These are phyloP conservation scores for Haematococcus lacustris DNA, from an alignment of 139 green algal genomes.

Conservation along the genomic window DNA sequence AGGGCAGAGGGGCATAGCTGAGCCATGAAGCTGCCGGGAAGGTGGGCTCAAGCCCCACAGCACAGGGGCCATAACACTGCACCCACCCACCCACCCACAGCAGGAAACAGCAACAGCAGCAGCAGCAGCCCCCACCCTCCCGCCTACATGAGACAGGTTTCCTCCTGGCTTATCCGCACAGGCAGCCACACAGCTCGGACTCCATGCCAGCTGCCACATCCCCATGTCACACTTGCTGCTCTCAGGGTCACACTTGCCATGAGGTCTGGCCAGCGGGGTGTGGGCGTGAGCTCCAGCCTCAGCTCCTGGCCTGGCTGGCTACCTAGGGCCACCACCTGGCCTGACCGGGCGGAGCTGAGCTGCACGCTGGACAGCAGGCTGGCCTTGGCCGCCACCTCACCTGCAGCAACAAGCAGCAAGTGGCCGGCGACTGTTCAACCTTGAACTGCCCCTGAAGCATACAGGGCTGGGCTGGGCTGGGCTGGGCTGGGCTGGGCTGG, in stretches of 20 bases:
- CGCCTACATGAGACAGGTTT: too few species aligned
- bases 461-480: neutral
- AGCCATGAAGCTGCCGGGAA: too few species aligned
- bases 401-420: slow-evolving; percentile 6
- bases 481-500: too few species aligned
- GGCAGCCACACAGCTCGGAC: too few species aligned
- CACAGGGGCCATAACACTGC: neutral
- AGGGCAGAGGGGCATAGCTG: too few species aligned
- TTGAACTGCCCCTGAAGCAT: neutral
- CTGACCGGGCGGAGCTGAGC: neutral
- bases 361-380: slow-evolving; percentile 18
- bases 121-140: too few species aligned
- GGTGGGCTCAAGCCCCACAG: neutral
- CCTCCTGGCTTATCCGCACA: neutral
- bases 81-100: neutral
- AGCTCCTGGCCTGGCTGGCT: neutral
- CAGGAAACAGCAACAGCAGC: too few species aligned
- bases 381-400: slow-evolving; percentile 28
- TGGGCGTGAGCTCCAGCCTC: slow-evolving; percentile 42
- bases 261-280: slow-evolving; percentile 87
- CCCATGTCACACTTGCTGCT: slow-evolving; percentile 7
- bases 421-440: neutral
- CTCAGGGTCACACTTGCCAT: neutral
- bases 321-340: neutral
- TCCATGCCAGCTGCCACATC: neutral